Conservation (phyloP, 31 red algal species). For the Endocladia muricata region DNA sequence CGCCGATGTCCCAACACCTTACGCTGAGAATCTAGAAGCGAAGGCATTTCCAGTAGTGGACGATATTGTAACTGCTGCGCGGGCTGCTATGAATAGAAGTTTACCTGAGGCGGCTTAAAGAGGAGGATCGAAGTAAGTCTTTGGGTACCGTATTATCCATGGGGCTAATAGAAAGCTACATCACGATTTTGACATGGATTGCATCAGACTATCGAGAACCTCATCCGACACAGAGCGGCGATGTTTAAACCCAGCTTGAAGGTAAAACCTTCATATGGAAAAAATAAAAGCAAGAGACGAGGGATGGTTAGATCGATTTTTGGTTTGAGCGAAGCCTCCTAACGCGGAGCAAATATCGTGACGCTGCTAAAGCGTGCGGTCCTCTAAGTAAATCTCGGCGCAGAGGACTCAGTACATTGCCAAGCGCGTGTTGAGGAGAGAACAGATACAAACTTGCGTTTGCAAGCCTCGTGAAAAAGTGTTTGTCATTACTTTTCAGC, state of each 20-base stretch:
- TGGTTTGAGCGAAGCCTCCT: no score
- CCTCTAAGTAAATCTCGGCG: neutral
- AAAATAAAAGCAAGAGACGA: no score
- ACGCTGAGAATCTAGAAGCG: conserved; percentile 93
- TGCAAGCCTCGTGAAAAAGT: neutral
- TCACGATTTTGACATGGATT: no score
- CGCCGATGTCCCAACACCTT: conserved; percentile 91
- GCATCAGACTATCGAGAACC: conserved; percentile 34
- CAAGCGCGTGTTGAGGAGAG: neutral
- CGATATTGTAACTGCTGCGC: conserved; percentile 35
- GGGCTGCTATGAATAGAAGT: conserved; percentile 13
- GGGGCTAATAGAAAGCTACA: no score
- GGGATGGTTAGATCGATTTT: no score
- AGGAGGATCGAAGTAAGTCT: no score
- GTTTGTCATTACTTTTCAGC: conserved; percentile 12
- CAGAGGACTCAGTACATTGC: neutral
- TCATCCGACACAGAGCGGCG: conserved; percentile 28
- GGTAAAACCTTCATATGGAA: neutral
- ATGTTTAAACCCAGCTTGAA: neutral
- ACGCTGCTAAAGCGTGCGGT: neutral
- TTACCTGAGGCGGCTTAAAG: conserved; percentile 19
- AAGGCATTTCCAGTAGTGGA: conserved; percentile 61
- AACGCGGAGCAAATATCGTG: no score
- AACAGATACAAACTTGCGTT: no score
- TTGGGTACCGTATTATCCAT: no score